Evolutionary conservation across 768 basidiomycete genomes (phyloP), one percentile per base, ranked within the genome.

Genomic region (Hemileccinum rubropunctum): DNA sequence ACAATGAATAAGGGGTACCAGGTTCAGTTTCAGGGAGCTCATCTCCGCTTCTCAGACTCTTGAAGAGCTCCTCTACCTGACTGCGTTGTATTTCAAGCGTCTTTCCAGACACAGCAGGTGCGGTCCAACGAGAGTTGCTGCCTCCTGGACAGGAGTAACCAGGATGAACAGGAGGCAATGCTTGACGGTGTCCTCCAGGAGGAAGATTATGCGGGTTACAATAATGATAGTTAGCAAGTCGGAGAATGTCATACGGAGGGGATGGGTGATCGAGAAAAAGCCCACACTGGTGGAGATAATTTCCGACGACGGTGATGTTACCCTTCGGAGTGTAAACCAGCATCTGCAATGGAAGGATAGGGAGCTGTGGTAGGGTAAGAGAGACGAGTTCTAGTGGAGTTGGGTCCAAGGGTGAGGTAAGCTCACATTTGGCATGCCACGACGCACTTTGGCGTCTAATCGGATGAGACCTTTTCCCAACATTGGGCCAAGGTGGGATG

Each of bases 321-420:
- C 91, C 90, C 66, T 95, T 97, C 5, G 92, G 91, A 6, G 95
- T 95, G 69, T 89, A 95, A 27, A 98, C 83, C 34, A 97, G 81
- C 68, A 97, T 79, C 62, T 88, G 86, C 15, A 98, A 76, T 18
- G 85, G 82, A 39, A 95, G 75, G 47, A 93, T 89, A 42, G 89
- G 88, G 45, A 88, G 76, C 91, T 95, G 42, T 12, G 47, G 35
- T 34, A 53, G 45, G 23, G 52, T 53, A 47, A 53, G 50, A 59
- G 53, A 54, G 61, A 50, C 28, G 45, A 47, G 57, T 48, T 57
- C 47, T 43, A 59, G 50, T 27, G 43, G 13, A 15, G 43, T 48
- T 23, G 43, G 20, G 45, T 57, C 35, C 58, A 56, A 56, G 50
- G 53, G 46, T 47, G 53, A 44, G 50, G 46, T 56, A 51, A 41